Evolutionary conservation across 2,329 filamentous ascomycete genomes (phyloP).

Genomic region (Diatrype stigma): DNA sequence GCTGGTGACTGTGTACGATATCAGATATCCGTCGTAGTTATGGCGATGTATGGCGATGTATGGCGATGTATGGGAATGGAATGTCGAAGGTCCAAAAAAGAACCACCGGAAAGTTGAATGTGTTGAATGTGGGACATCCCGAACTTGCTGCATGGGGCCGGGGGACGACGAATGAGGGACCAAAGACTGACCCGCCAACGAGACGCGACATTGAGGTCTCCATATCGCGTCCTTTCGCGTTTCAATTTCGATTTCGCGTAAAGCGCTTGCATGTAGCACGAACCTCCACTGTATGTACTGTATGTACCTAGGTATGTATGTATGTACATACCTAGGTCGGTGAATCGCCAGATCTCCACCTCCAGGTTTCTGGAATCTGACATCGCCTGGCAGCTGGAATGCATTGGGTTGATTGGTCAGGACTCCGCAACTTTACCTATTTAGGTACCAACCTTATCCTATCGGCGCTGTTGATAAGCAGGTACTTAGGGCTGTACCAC

Average conservation of each 20-base stretch:
- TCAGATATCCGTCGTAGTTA: neutral
- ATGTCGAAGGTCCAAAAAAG: too few species aligned
- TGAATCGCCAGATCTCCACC: neutral
- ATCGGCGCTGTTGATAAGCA: neutral
- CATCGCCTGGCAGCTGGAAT: too few species aligned
- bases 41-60: neutral
- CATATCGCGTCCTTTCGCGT: slow-evolving; percentile 15
- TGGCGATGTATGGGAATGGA: too few species aligned
- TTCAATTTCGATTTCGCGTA: slow-evolving; percentile 17
- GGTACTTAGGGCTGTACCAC: too few species aligned
- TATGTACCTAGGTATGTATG: neutral
- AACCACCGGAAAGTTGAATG: too few species aligned
- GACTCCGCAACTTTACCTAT: too few species aligned
- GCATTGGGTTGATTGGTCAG: too few species aligned
- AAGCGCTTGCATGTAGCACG: slow-evolving; percentile 25
- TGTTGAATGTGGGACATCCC: neutral
- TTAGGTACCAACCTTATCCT: neutral
- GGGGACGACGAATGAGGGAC: slow-evolving; percentile 1
- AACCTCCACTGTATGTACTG: too few species aligned
- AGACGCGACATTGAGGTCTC: slow-evolving; percentile 6
- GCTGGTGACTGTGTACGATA: neutral
- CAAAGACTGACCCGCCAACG: neutral
- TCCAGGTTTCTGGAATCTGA: too few species aligned
- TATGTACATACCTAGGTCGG: neutral
- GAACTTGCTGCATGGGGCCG: slow-evolving; percentile 4